phyloP scores from a whole-genome alignment of 2,329 filamentous ascomycete genomes.

The Hymenoscyphus salicellus region DNA sequence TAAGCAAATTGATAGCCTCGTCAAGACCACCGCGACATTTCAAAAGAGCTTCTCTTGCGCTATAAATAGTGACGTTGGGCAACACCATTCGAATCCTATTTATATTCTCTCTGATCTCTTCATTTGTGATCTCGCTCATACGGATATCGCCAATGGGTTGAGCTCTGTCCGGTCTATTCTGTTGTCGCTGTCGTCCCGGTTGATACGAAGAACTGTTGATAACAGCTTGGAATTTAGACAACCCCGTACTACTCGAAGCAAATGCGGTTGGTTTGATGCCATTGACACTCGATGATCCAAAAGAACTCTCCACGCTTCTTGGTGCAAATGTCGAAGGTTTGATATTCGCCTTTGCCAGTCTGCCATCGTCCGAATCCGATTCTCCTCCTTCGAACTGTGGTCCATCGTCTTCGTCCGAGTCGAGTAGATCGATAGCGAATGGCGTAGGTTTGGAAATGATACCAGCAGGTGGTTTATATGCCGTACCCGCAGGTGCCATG shows the following conservation, averaged over 20 bases:
- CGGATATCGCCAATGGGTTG: conserved; percentile 44
- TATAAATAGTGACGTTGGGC: conserved; percentile 44
- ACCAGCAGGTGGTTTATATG: conserved; percentile 54
- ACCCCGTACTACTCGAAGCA: conserved; percentile 21
- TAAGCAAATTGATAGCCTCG: conserved; percentile 50
- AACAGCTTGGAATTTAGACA: conserved; percentile 38
- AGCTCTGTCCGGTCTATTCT: conserved; percentile 45
- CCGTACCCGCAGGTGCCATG: conserved; percentile 74
- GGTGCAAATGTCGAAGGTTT: conserved; percentile 54
- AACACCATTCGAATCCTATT: conserved; percentile 49
- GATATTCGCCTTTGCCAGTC: conserved; percentile 52
- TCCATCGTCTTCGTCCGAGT: conserved; percentile 45
- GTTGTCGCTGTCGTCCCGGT: conserved; percentile 7
- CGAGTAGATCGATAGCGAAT: conserved; percentile 45
- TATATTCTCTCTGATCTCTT: conserved; percentile 48
- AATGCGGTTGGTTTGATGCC: conserved; percentile 1
- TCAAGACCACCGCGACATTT: conserved; percentile 51
- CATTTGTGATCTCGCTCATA: conserved; percentile 51
- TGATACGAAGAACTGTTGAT: conserved; percentile 27
- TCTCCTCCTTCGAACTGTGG: conserved; percentile 60
- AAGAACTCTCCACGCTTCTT: conserved; percentile 41
- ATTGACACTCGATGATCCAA: conserved; percentile 17
- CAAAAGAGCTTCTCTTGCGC: conserved; percentile 49
- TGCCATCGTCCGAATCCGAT: conserved; percentile 58
- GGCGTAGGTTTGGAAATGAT: conserved; percentile 37